Evolutionary conservation across 495 filamentous ascomycete species (phyloP), one percentile per base, ranked within the genome.

Genomic region (Neurospora terricola): DNA sequence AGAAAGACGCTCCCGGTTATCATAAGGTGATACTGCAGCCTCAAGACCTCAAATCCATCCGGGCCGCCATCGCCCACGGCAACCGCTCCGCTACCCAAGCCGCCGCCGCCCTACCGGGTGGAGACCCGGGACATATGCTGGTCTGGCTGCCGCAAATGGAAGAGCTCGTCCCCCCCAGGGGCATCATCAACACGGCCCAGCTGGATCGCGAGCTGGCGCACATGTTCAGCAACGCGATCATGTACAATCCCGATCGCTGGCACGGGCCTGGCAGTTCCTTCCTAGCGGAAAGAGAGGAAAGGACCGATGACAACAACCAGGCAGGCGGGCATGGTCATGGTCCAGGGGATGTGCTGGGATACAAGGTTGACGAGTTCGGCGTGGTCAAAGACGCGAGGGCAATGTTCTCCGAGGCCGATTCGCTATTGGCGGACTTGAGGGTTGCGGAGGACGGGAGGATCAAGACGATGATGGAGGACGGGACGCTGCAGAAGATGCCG

Each of bases 191-290:
- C 82, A 92, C 90, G n/a, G 88, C 90, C 4, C 96, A 99, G 79
- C 85, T 99, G 16, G 96, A 99, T 78, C 94, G 95, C 75, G 95
- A 98, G 79, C 81, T 99, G n/a, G 93, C 96, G 75, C 92, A 95
- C 76, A 97, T 98, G 91, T 98, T 98, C 78, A 91, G 93, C 70
- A 99, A 99, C 77, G 95, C 95, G 16, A 90, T 97, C 78, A 98
- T 98, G 96, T 99, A 94, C 86, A 99, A 98, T 75, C 89, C 91
- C 1, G 89, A 93, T 73, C 87, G 91, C 0, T 81, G 85, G 38
- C 90, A 91, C 43, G 91, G 91, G 0, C 88, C 92, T 43, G 91
- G 91, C 0, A 88, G 86, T 4, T 83, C 84, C 4, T 91, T 92
- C 75, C 80, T 87, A 7, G 75, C 78, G 36, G 74, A 73, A 1